phyloP scores from a whole-genome alignment of 352 stramenopile species.

The Thraustochytrium striatum region DNA sequence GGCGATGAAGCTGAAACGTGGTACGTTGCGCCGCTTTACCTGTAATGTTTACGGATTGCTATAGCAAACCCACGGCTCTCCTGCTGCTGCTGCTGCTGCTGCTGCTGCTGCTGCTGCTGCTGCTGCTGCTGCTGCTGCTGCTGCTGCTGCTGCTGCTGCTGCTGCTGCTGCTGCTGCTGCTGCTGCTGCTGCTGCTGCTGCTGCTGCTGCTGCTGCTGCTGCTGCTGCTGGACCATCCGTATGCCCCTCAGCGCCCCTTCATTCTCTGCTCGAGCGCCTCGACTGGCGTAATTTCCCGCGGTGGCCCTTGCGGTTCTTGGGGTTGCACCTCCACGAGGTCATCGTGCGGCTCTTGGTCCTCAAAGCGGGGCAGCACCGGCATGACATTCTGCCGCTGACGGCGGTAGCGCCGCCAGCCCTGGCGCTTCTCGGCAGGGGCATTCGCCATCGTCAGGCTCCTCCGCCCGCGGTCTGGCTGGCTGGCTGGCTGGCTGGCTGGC shows the following conservation, averaged over 20 bases:
- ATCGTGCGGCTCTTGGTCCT: neutral
- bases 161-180: neutral
- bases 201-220: neutral
- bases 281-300: neutral
- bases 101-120: neutral
- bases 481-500: no score
- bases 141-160: neutral
- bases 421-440: no score
- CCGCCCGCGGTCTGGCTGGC: no score
- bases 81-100: neutral
- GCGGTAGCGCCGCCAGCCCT: no score
- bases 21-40: no score
- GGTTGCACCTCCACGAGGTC: neutral
- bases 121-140: slow-evolving; percentile 9
- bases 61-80: neutral
- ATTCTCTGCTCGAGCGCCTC: neutral
- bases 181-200: slow-evolving; percentile 1
- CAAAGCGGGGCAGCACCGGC: no score
- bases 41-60: no score
- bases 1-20: no score
- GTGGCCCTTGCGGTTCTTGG: neutral
- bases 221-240: neutral
- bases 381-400: no score
- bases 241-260: neutral
- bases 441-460: no score